Conservation (phyloP, 2,329 filamentous ascomycete species). For the Arachnomyces sp. region DNA sequence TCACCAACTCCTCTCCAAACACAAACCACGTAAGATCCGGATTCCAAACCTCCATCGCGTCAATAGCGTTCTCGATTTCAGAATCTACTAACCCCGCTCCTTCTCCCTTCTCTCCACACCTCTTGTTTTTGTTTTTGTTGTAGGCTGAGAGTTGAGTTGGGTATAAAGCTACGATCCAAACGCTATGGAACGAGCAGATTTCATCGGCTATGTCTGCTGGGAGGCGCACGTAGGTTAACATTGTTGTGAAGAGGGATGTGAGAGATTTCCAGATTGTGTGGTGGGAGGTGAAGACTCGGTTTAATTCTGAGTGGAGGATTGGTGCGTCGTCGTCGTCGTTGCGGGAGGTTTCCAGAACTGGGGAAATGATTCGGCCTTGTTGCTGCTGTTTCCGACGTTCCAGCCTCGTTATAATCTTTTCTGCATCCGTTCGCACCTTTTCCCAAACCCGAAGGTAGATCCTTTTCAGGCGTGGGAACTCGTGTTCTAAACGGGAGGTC, state of each 20-base stretch:
- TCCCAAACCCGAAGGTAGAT: constrained; percentile 34
- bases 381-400: constrained; percentile 11
- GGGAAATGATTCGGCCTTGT: neutral
- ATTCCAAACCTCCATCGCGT: constrained; percentile 36
- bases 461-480: constrained; percentile 46
- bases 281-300: constrained; percentile 30
- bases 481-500: constrained; percentile 62
- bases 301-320: constrained; percentile 17
- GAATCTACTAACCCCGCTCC: constrained; percentile 13
- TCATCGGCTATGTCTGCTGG: constrained; percentile 33
- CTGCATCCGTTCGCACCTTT: constrained; percentile 30
- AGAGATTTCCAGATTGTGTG: constrained; percentile 33
- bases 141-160: constrained; percentile 25
- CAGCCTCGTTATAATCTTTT: constrained; percentile 24
- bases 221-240: constrained; percentile 33
- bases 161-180: constrained; percentile 31
- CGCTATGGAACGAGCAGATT: constrained; percentile 32
- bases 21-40: constrained; percentile 35
- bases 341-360: neutral
- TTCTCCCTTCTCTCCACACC: constrained; percentile 12
- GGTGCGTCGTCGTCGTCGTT: neutral
- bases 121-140: neutral
- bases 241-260: constrained; percentile 29
- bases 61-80: constrained; percentile 24
- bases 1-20: constrained; percentile 20